phyloP scores from a whole-genome alignment of 176 grass and related monocot genomes.

The Pharus latifolius region DNA sequence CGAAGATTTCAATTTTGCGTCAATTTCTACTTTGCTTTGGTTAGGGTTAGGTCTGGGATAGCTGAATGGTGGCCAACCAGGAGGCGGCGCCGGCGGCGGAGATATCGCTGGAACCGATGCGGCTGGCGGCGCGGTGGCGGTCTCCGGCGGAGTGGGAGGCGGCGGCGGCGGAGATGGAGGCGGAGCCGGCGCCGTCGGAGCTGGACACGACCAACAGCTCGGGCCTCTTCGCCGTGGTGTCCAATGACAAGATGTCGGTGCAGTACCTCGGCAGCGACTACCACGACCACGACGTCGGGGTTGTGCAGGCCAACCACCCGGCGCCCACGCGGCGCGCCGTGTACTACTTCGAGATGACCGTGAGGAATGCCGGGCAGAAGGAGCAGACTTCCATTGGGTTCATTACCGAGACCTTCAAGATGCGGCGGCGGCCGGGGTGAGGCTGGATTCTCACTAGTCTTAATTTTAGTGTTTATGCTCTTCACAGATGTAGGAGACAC shows the following conservation, averaged over 20 bases:
- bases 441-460: not conserved
- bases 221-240: constrained; percentile 77
- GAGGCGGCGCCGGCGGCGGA: constrained; percentile 12
- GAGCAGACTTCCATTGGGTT: constrained; percentile 73
- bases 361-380: constrained; percentile 64
- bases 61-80: constrained; percentile 43
- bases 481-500: no score
- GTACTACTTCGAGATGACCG: constrained; percentile 93
- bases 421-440: constrained; percentile 82
- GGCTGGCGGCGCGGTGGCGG: constrained; percentile 64
- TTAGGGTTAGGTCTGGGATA: not conserved
- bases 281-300: constrained; percentile 91
- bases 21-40: no score
- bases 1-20: no score
- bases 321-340: constrained; percentile 52
- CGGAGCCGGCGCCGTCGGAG: constrained; percentile 69
- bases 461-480: not conserved
- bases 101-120: constrained; percentile 36
- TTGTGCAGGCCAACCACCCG: constrained; percentile 70
- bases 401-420: constrained; percentile 67
- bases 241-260: constrained; percentile 78
- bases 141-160: constrained; percentile 44
- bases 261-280: constrained; percentile 40
- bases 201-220: constrained; percentile 95
- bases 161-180: constrained; percentile 43